These are phyloP conservation scores for Puccinia novopanici DNA, from an alignment of 1,284 basidiomycete genomes.

Conservation along the genomic window DNA sequence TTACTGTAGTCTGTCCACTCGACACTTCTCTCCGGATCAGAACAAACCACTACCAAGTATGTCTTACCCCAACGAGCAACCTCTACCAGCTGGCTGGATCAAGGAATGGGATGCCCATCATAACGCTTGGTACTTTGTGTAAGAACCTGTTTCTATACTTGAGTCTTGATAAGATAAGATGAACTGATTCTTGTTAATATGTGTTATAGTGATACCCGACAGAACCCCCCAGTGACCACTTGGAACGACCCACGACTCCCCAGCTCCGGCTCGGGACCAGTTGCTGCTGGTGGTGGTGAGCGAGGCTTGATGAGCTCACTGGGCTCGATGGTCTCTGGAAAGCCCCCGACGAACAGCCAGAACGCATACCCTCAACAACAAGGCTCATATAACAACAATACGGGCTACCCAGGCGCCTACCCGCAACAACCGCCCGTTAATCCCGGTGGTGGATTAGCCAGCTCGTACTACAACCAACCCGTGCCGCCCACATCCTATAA, in stretches of 20 bases:
- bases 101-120: conserved; percentile 39
- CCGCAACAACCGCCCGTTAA: neutral
- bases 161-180: neutral
- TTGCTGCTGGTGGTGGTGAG: neutral
- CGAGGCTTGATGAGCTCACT: conserved; percentile 30
- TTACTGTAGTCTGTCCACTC: too few relatives aligned
- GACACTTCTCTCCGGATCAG: too few relatives aligned
- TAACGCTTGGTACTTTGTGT: conserved; percentile 46
- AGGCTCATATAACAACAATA: neutral
- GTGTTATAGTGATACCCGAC: conserved; percentile 19
- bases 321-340: conserved; percentile 25
- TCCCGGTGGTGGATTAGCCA: neutral
- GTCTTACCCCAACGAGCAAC: too few relatives aligned
- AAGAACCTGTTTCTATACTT: neutral
- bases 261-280: conserved; percentile 1
- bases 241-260: conserved; percentile 27
- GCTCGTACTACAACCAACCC: conserved; percentile 16
- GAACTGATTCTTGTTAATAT: neutral
- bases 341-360: neutral
- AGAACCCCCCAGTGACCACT: conserved; percentile 27
- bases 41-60: too few relatives aligned
- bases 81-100: conserved; percentile 33
- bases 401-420: neutral
- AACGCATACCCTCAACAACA: conserved; percentile 13
- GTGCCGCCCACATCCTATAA: neutral